phyloP scores from a whole-genome alignment of 2,329 filamentous ascomycete genomes.

The Calcarisporium arbuscula region DNA sequence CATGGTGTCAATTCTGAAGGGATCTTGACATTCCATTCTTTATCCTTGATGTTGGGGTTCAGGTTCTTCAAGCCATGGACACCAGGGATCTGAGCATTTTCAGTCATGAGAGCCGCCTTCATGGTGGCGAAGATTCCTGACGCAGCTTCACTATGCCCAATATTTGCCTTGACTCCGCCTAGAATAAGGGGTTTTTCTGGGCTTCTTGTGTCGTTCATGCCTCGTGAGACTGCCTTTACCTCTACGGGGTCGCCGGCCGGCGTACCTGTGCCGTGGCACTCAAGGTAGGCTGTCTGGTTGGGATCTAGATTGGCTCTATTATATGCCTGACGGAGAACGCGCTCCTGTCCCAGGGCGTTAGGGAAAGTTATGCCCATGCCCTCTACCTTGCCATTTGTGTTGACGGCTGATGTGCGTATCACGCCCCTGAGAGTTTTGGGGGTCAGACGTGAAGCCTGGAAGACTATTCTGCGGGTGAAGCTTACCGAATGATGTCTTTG shows the following conservation, averaged over 20 bases:
- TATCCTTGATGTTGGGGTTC: neutral
- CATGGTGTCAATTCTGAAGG: no score
- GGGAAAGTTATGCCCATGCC: slow-evolving; percentile 20
- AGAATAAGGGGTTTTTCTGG: slow-evolving; percentile 30
- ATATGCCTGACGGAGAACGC: slow-evolving; percentile 26
- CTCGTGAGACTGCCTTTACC: slow-evolving; percentile 38
- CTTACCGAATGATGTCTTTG: slow-evolving; percentile 16
- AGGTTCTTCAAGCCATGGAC: neutral
- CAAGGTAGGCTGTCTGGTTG: slow-evolving; percentile 19
- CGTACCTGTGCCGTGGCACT: slow-evolving; percentile 49
- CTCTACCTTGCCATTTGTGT: slow-evolving; percentile 9
- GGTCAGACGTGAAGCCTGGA: no score
- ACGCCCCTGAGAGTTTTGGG: slow-evolving; percentile 10
- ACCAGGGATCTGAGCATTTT: slow-evolving; percentile 8
- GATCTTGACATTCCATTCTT: neutral
- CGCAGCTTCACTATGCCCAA: slow-evolving; percentile 43
- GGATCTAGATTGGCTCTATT: slow-evolving; percentile 11
- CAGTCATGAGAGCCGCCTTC: slow-evolving; percentile 39
- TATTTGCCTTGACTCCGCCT: slow-evolving; percentile 43
- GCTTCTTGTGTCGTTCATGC: no score
- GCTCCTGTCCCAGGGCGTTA: slow-evolving; percentile 16
- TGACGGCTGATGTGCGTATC: slow-evolving; percentile 5
- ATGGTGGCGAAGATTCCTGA: slow-evolving; percentile 30
- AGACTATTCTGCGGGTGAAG: no score
- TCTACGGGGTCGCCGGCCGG: slow-evolving; percentile 47